Conservation (phyloP, 1,284 basidiomycete genomes). For the Quambalaria eucalypti region DNA sequence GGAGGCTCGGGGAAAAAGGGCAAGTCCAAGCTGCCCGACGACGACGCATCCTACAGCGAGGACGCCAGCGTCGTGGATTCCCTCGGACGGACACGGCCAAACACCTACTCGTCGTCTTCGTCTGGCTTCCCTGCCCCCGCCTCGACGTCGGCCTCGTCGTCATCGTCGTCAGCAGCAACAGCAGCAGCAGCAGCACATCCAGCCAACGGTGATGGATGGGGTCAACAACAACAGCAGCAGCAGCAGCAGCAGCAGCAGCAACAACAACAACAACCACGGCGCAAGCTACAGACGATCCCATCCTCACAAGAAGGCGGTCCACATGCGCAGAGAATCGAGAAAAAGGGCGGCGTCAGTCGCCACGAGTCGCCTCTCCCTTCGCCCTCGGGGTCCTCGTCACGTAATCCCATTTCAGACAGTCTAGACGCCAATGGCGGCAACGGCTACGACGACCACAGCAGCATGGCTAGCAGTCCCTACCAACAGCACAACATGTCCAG, state of each 20-base stretch:
- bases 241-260: no score
- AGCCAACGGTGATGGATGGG: neutral
- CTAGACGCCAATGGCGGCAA: neutral
- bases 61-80: conserved; percentile 18
- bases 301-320: no score
- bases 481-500: neutral
- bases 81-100: conserved; percentile 2
- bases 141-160: conserved; percentile 1
- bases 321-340: conserved; percentile 27
- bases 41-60: conserved; percentile 10
- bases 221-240: no score
- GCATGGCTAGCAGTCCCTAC: conserved; percentile 1
- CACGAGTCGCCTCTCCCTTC: conserved; percentile 37
- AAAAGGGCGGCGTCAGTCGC: conserved; percentile 33
- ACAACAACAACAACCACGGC: no score
- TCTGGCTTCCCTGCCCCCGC: conserved; percentile 1
- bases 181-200: conserved; percentile 2
- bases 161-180: neutral
- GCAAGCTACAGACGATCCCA: no score
- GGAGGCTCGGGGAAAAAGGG: conserved; percentile 39
- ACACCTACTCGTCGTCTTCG: conserved; percentile 3
- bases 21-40: conserved; percentile 29
- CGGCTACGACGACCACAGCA: conserved; percentile 1
- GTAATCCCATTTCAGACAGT: conserved; percentile 17
- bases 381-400: conserved; percentile 28